Percentiles rank a stretch among this genome's conserved stretches.
phyloP scores from a whole-genome alignment of 768 basidiomycete genomes.

The Phylloporus sp. region DNA sequence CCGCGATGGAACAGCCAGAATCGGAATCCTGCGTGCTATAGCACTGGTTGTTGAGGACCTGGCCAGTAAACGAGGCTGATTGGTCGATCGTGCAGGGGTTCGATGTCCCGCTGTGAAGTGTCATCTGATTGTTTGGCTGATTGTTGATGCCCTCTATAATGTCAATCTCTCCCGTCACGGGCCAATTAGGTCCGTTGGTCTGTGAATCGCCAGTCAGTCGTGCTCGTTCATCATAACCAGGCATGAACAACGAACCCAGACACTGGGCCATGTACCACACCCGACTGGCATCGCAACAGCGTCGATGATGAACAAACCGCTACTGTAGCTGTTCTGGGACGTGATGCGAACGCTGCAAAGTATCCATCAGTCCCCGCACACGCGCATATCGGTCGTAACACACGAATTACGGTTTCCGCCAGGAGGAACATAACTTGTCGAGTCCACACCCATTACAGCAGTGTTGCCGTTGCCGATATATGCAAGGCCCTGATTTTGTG shows the following conservation, averaged over 20 bases:
- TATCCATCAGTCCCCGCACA: background rate
- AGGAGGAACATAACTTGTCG: conserved; percentile 40
- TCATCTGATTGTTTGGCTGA: conserved; percentile 55
- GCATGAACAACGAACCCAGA: conserved; percentile 34
- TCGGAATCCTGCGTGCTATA: conserved; percentile 39
- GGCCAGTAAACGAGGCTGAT: conserved; percentile 22
- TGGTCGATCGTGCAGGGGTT: conserved; percentile 28
- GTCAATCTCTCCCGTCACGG: conserved; percentile 60
- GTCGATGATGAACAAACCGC: conserved; percentile 73
- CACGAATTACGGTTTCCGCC: conserved; percentile 54
- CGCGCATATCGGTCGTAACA: background rate
- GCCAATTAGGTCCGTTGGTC: conserved; percentile 54
- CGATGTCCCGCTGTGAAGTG: conserved; percentile 54
- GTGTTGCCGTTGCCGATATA: conserved; percentile 52
- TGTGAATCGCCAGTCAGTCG: conserved; percentile 6
- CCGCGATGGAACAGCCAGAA: conserved; percentile 47
- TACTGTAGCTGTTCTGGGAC: conserved; percentile 51
- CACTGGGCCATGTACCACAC: conserved; percentile 61
- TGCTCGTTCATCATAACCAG: background rate
- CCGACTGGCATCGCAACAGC: conserved; percentile 66
- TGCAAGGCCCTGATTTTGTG: conserved; percentile 49
- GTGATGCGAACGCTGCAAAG: conserved; percentile 58
- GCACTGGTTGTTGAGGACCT: conserved; percentile 30
- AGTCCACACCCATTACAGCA: conserved; percentile 59
- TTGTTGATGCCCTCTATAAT: conserved; percentile 70